These are phyloP conservation scores for Rhodotorula sphaerocarpa DNA, from an alignment of 768 basidiomycete species.

Conservation along the genomic window DNA sequence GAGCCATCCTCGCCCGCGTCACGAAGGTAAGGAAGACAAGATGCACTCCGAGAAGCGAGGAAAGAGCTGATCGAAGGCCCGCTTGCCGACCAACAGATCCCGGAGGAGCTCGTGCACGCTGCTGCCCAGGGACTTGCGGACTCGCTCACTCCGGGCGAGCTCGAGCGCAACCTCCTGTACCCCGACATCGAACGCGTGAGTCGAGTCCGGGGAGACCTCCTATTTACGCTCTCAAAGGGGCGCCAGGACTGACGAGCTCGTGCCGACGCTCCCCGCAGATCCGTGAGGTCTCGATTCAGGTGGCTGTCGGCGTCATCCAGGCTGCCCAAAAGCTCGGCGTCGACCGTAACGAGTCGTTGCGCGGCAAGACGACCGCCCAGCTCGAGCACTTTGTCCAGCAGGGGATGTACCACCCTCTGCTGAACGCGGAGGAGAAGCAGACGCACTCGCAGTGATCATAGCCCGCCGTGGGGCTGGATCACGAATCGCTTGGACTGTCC, in stretches of 20 bases:
- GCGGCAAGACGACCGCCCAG: slow-evolving; percentile 22
- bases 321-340: slow-evolving; percentile 56
- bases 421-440: neutral
- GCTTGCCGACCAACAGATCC: too few relatives aligned
- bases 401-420: slow-evolving; percentile 30
- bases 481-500: too few relatives aligned
- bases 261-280: slow-evolving; percentile 41
- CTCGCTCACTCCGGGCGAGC: slow-evolving; percentile 65
- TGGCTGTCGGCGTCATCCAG: slow-evolving; percentile 67
- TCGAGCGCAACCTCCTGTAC: slow-evolving; percentile 61
- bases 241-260: neutral
- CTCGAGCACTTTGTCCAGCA: slow-evolving; percentile 29
- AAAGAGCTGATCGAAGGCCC: too few relatives aligned
- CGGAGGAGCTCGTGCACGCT: slow-evolving; percentile 82
- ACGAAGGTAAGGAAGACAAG: too few relatives aligned
- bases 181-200: slow-evolving; percentile 64
- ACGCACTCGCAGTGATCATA: too few relatives aligned
- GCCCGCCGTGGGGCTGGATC: too few relatives aligned
- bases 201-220: too few relatives aligned
- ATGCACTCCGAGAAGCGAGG: too few relatives aligned
- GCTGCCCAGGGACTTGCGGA: slow-evolving; percentile 70
- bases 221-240: neutral
- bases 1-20: slow-evolving; percentile 62
- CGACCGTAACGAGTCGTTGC: slow-evolving; percentile 34
- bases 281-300: slow-evolving; percentile 67